Evolutionary conservation across 257 asterid species (phyloP), one percentile per base, ranked within the genome.

Genomic region (Fraxinus pennsylvanica): DNA sequence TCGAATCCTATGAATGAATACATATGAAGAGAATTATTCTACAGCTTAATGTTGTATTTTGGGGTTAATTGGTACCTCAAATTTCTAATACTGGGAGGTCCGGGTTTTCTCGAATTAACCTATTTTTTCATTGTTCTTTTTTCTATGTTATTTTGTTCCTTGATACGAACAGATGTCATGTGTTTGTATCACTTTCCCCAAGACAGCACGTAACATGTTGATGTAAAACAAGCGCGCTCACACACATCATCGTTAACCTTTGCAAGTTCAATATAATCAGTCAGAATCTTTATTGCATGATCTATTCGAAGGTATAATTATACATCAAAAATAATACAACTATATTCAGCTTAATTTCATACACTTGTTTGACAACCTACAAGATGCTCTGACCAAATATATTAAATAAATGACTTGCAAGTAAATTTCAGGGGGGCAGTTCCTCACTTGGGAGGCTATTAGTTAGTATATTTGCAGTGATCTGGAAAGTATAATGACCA

Each of bases 151-250:
- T 35, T 35, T 35, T 35, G 7, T 6, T 35, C 39, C 6, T 35
- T 35, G 39, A 35, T 35, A 35, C 8, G 39, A 8, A 35, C 39
- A 35, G 0, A 35, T 5, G 39, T 5, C 39, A 35, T 5, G 39
- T 35, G 39, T 35, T 35, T 35, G 39, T 35, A 35, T 35, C 8
- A 0, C 39, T 35, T 5, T 0, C 39, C 54, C 15, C 39, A 15
- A 30, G 30, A 77, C 54, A 36, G 38, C 1, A 73, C 21, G 77
- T 14, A 71, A 79, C 27, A 68, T 36, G 43, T 21, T 76, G 57
- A 79, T 67, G 68, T 25, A 71, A 65, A 67, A 65, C 63, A 39
- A 72, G 57, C 30, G 2, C 30, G 2, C 75, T 43, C 67, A 32
- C 67, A 43, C 47, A 67, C 43, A 43, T 70, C 71, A 78, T 30